phyloP scores from a whole-genome alignment of 768 basidiomycete genomes.

The Calocera viscosa region DNA sequence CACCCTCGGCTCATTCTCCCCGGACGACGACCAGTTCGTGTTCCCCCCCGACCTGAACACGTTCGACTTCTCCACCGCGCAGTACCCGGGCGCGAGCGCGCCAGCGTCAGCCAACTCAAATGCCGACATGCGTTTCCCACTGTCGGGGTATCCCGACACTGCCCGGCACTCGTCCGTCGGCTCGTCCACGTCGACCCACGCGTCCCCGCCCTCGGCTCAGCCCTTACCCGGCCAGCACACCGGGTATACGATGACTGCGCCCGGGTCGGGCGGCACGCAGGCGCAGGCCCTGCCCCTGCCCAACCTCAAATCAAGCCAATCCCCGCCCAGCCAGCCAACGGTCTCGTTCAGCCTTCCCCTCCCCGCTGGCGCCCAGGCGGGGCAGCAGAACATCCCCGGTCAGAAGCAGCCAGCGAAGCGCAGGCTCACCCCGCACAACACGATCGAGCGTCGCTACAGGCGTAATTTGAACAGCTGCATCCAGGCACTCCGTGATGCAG shows the following conservation, averaged over 20 bases:
- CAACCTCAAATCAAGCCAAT: neutral
- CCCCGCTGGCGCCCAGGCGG: neutral
- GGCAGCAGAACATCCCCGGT: neutral
- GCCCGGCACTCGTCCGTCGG: slow-evolving; percentile 2
- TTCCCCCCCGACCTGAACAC: neutral
- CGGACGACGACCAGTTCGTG: neutral
- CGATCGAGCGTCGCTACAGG: slow-evolving; percentile 77
- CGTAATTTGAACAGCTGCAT: slow-evolving; percentile 83
- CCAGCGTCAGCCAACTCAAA: neutral
- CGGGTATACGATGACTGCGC: neutral
- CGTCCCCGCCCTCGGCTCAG: neutral
- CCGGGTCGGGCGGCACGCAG: neutral
- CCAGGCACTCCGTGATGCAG: slow-evolving; percentile 62
- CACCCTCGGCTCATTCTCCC: neutral
- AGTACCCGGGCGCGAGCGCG: neutral
- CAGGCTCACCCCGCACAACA: slow-evolving; percentile 59
- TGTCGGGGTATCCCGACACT: neutral
- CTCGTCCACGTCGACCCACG: neutral
- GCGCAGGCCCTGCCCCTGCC: neutral
- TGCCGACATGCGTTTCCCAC: neutral
- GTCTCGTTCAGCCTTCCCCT: neutral
- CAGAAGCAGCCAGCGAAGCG: slow-evolving; percentile 1
- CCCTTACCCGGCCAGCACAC: neutral
- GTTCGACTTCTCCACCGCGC: neutral
- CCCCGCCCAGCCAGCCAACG: neutral